A percentile compares a stretch with the other conserved stretches of the same genome.
Evolutionary conservation across 106 monocot genomes (phyloP).

Genomic region (Dendrobium huoshanense): DNA sequence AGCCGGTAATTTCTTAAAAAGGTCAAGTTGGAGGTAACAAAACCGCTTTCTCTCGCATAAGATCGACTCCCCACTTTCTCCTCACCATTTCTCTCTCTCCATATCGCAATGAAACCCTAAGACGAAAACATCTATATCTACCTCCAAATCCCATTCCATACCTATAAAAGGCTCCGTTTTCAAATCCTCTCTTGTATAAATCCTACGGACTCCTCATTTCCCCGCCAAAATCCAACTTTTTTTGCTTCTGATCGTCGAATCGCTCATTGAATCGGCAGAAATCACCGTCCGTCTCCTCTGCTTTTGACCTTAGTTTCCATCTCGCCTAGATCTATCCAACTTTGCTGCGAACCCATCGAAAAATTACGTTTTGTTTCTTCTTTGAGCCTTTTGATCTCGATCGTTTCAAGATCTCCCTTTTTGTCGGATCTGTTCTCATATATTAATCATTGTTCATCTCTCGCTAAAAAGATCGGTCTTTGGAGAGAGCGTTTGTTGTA

Average conservation of each 20-base stretch:
- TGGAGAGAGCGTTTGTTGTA: neutral
- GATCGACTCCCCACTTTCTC: neutral
- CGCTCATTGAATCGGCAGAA: neutral
- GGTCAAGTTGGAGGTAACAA: neutral
- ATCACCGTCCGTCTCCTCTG: neutral
- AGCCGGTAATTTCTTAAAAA: neutral
- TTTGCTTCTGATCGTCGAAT: neutral
- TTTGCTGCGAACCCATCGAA: neutral
- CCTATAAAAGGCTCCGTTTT: constrained; percentile 6
- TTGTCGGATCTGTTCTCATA: neutral
- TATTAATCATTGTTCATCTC: neutral
- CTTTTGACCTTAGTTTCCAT: neutral
- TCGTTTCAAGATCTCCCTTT: neutral
- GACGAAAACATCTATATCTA: neutral
- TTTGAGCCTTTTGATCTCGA: neutral
- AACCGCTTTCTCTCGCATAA: neutral
- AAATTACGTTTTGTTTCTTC: neutral
- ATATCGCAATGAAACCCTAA: neutral
- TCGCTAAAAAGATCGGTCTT: neutral
- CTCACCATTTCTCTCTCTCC: neutral
- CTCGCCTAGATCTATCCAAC: neutral
- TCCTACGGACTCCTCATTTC: neutral
- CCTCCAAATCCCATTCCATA: neutral
- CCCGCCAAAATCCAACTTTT: constrained; percentile 1
- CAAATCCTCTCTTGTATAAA: neutral